These are phyloP conservation scores for Chalciporus chontae DNA, from an alignment of 768 basidiomycete species.

Conservation along the genomic window DNA sequence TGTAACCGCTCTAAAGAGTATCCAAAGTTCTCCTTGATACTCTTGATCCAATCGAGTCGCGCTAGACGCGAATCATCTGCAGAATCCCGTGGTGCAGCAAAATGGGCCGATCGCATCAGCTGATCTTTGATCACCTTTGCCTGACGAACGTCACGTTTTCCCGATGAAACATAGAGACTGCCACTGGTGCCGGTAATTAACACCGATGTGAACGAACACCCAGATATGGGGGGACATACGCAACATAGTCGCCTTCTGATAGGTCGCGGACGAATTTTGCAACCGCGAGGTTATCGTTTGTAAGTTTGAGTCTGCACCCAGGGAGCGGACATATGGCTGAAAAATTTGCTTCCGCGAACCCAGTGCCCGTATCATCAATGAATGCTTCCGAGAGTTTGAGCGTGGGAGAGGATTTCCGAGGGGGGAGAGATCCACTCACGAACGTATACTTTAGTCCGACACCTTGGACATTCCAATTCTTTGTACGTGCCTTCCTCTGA, in stretches of 20 bases:
- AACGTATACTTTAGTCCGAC: conserved; percentile 24
- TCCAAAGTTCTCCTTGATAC: conserved; percentile 23
- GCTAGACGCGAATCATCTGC: conserved; percentile 19
- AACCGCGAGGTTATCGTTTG: conserved; percentile 38
- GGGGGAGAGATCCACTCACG: conserved; percentile 27
- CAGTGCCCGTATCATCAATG: conserved; percentile 37
- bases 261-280: conserved; percentile 44
- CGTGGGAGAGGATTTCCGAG: background rate
- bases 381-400: conserved; percentile 34
- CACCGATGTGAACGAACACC: background rate
- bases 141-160: conserved; percentile 23
- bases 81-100: conserved; percentile 7
- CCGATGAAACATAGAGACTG: conserved; percentile 31
- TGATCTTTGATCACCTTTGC: conserved; percentile 30
- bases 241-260: conserved; percentile 27
- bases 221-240: conserved; percentile 30
- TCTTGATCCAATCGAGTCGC: conserved; percentile 22
- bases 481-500: conserved; percentile 19
- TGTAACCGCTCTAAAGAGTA: conserved; percentile 24
- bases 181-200: conserved; percentile 27
- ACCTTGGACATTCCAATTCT: conserved; percentile 34
- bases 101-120: conserved; percentile 19
- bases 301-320: conserved; percentile 39
- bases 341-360: conserved; percentile 47
- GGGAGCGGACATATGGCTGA: conserved; percentile 33